These are phyloP conservation scores for Fusarium musae DNA, from an alignment of 2,329 filamentous ascomycete species.

Conservation along the genomic window DNA sequence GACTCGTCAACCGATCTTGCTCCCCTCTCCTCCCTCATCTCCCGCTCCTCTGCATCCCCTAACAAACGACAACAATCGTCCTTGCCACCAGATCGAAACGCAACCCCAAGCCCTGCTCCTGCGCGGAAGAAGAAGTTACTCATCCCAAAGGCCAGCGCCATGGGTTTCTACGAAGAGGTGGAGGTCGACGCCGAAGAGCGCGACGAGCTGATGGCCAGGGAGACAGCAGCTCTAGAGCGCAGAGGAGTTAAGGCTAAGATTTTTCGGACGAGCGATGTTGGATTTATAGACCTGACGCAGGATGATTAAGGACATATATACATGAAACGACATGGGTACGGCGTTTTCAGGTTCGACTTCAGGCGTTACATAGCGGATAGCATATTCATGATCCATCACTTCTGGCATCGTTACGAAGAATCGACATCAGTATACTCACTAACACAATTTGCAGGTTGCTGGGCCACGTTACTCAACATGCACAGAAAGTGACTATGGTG, in stretches of 20 bases:
- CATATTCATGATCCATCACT: constrained; percentile 1
- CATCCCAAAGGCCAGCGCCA: constrained; percentile 50
- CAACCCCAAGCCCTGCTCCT: constrained; percentile 32
- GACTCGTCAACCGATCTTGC: constrained; percentile 35
- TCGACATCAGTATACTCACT: not conserved
- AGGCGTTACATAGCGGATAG: constrained; percentile 21
- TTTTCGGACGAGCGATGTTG: constrained; percentile 48
- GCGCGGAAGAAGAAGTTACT: constrained; percentile 53
- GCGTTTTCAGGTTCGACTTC: constrained; percentile 11
- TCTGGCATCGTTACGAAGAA: not conserved
- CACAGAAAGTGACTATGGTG: not conserved
- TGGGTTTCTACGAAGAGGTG: constrained; percentile 54
- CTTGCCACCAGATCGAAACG: not conserved
- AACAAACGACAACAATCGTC: constrained; percentile 15
- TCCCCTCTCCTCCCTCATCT: constrained; percentile 27
- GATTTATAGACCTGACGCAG: constrained; percentile 49
- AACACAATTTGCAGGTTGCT: constrained; percentile 2
- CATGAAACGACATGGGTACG: not conserved
- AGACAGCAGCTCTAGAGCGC: constrained; percentile 25
- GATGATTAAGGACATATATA: constrained; percentile 34
- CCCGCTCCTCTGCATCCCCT: constrained; percentile 10
- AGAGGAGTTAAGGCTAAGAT: constrained; percentile 31
- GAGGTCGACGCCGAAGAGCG: constrained; percentile 43
- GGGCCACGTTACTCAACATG: not conserved
- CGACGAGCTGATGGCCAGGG: constrained; percentile 38